Conservation (phyloP, 208 protist species). For the Trichomonas vaginalis region DNA sequence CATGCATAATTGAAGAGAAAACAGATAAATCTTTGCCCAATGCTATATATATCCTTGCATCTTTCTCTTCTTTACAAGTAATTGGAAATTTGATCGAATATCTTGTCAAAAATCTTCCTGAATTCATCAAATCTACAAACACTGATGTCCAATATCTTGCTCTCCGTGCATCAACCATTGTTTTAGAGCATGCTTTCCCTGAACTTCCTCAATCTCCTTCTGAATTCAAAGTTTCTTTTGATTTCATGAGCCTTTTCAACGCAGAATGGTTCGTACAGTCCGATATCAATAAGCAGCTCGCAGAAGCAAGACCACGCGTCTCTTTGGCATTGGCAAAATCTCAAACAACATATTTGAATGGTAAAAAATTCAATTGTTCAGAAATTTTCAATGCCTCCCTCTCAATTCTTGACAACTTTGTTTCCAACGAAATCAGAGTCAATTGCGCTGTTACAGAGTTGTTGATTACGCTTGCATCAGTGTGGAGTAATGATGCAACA, state of each 20-base stretch:
- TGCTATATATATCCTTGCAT: not conserved
- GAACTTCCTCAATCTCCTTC: not conserved
- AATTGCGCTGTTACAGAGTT: not conserved
- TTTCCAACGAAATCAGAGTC: not conserved
- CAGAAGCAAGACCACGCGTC: not conserved
- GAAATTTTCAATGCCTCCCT: not conserved
- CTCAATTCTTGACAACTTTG: not conserved
- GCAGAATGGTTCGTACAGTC: not conserved
- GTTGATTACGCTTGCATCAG: not conserved
- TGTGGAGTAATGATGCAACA: not conserved
- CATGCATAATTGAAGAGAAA: not conserved
- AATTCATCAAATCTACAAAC: not conserved
- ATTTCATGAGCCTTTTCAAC: not conserved
- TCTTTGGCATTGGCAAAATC: not conserved
- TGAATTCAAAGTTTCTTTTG: not conserved
- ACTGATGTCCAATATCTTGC: not conserved
- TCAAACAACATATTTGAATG: not conserved
- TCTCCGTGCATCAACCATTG: not conserved
- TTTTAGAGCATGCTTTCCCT: not conserved
- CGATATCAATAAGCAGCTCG: not conserved
- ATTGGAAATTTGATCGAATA: not conserved
- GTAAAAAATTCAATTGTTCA: not conserved
- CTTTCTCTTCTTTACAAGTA: not conserved
- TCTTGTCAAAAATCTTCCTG: not conserved
- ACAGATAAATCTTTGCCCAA: not conserved